These are phyloP conservation scores for Xanthoconium stramineum DNA, from an alignment of 768 basidiomycete species.

Conservation along the genomic window DNA sequence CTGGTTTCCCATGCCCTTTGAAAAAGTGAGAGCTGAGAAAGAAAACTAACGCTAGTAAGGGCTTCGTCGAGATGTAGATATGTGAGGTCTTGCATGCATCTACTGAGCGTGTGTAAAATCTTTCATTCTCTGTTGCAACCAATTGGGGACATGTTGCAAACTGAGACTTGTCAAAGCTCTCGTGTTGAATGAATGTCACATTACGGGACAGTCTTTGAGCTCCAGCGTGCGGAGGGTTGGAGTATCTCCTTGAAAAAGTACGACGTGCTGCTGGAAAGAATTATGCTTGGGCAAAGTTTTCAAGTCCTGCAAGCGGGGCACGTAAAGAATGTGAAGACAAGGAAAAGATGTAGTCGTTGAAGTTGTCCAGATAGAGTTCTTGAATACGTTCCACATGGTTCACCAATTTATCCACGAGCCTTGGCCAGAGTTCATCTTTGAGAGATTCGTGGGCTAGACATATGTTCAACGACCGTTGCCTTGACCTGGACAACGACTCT, in stretches of 20 bases:
- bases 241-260: neutral
- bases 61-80: neutral
- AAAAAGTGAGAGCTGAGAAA: neutral
- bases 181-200: neutral
- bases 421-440: neutral
- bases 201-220: neutral
- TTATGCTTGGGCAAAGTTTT: no score
- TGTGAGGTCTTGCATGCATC: neutral
- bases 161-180: neutral
- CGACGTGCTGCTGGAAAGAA: neutral
- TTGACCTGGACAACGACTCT: neutral
- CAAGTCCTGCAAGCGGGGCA: neutral
- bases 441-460: neutral
- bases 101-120: neutral
- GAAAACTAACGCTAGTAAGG: neutral
- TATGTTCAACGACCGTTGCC: neutral
- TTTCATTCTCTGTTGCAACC: neutral
- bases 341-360: neutral
- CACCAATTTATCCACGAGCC: neutral
- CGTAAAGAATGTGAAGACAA: neutral
- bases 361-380: neutral
- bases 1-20: neutral
- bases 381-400: neutral
- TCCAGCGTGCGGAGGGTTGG: neutral
- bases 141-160: neutral